A percentile compares a stretch with the other conserved stretches of the same genome.
phyloP scores from a whole-genome alignment of 2,329 filamentous ascomycete genomes.

The Fusarium nodosum region DNA sequence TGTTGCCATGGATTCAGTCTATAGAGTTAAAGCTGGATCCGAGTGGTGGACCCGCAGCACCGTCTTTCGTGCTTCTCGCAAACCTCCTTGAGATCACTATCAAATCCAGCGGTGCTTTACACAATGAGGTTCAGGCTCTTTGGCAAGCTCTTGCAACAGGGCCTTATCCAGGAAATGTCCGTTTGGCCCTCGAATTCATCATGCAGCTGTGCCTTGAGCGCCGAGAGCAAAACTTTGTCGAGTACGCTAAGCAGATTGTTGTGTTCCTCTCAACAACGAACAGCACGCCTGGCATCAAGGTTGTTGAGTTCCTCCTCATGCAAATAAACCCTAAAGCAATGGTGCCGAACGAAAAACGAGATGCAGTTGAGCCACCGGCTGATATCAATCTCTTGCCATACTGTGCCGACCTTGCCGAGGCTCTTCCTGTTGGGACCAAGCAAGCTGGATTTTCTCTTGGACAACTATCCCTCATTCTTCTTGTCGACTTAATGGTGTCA shows the following conservation, averaged over 20 bases:
- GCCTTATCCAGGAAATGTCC: slow-evolving; percentile 92
- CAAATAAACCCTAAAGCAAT: slow-evolving; percentile 97
- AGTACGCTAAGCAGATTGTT: slow-evolving; percentile 97
- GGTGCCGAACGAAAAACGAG: slow-evolving; percentile 88
- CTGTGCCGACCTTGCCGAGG: slow-evolving; percentile 84
- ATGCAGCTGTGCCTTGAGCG: slow-evolving; percentile 93
- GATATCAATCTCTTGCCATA: slow-evolving; percentile 86
- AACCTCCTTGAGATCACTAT: slow-evolving; percentile 98
- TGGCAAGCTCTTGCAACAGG: slow-evolving; percentile 97
- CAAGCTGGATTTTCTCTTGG: slow-evolving; percentile 92
- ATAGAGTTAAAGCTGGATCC: slow-evolving; percentile 94
- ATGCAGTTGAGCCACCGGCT: slow-evolving; percentile 75
- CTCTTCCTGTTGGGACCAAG: slow-evolving; percentile 89
- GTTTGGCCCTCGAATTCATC: slow-evolving; percentile 94
- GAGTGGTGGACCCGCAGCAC: slow-evolving; percentile 88
- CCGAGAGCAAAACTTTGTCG: slow-evolving; percentile 97
- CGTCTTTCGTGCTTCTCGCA: slow-evolving; percentile 93
- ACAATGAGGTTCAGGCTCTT: slow-evolving; percentile 96
- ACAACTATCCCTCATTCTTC: slow-evolving; percentile 90
- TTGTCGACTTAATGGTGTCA: slow-evolving; percentile 96
- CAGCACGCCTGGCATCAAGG: slow-evolving; percentile 82
- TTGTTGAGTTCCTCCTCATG: slow-evolving; percentile 92
- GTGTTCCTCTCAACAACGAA: slow-evolving; percentile 91
- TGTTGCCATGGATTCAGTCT: slow-evolving; percentile 95
- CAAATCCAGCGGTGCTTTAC: slow-evolving; percentile 85